Base-by-base conservation (phyloP, 139 green algal species). In the Coelastrella sp. region DNA sequence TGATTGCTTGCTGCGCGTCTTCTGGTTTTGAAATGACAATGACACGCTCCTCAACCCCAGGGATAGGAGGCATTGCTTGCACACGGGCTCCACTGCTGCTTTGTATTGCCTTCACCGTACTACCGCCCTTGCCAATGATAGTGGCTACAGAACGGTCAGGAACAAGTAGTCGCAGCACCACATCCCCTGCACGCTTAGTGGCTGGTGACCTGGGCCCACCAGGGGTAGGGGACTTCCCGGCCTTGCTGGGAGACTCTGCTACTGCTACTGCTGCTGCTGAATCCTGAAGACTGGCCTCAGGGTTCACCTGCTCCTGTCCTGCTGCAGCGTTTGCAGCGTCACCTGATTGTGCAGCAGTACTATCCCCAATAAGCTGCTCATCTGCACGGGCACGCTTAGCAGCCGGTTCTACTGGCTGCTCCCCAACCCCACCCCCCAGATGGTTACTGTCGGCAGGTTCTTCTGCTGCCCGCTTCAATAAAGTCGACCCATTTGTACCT, bases 121-220 rank as follows among this genome's bases (percentile, higher is more conserved):
- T 66, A 66, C 84, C 84, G 56, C 58, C 84, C 68, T 88, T 88
- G 20, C 84, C 84, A 27, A 88, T 88, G 84, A 88, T 57, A 20
- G 25, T 70, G 20, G 68, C 58, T 9, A 68, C 27, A 56, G 84
- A 58, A n/a, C 84, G 61, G 9, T 81, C 35, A 17, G 49, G 84
- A 8, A 88, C 56, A 20, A 88, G 68, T 68, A 88, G 84, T 68
- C 84, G 35, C 65, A 72, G 81, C 49, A 88, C 68, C 4, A 88
- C 84, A 88, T 88, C 84, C 4, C 84, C 84, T 56, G 25, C 63
- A 24, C 82, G 63, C 27, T 49, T 27, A 20, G 14, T 25, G 17
- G 17, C 63, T 63, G 27, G 65, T 63, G n/a, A 68, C 9, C 27
- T 70, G 56, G 57, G 22, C 27, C 24, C 65, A 63, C 7, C 15